These are phyloP conservation scores for Nitzschia sp. DNA, from an alignment of 108 stramenopile species.

Conservation along the genomic window DNA sequence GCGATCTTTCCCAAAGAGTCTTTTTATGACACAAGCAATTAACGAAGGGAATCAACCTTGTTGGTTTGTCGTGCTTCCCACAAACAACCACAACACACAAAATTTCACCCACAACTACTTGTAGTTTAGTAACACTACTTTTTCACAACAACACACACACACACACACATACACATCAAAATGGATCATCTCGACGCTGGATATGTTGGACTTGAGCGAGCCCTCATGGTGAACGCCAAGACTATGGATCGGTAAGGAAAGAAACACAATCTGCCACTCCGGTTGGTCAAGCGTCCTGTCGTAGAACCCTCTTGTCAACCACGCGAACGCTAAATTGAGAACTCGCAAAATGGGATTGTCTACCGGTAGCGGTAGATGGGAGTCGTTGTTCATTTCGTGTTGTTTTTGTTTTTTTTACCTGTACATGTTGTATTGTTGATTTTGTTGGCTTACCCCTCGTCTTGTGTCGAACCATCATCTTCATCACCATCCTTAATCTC, in stretches of 20 bases:
- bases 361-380: too few relatives aligned
- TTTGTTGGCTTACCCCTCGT: background rate
- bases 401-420: background rate
- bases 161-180: background rate
- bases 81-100: background rate
- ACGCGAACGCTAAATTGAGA: too few relatives aligned
- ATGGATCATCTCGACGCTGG: slow-evolving; percentile 38
- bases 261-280: background rate
- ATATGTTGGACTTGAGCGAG: slow-evolving; percentile 37
- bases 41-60: too few relatives aligned
- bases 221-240: slow-evolving; percentile 43
- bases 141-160: background rate
- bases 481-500: background rate
- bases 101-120: too few relatives aligned
- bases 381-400: background rate
- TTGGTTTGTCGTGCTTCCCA: background rate
- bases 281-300: too few relatives aligned
- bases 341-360: too few relatives aligned
- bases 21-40: background rate
- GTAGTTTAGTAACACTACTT: background rate
- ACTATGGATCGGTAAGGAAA: slow-evolving; percentile 37
- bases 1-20: slow-evolving; percentile 15
- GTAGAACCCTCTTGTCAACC: too few relatives aligned
- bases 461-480: background rate
- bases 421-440: background rate